A percentile compares a stretch with the other conserved stretches of the same genome.
Evolutionary conservation across 2,329 filamentous ascomycete genomes (phyloP).

Genomic region (Trichoderma pleuroti): DNA sequence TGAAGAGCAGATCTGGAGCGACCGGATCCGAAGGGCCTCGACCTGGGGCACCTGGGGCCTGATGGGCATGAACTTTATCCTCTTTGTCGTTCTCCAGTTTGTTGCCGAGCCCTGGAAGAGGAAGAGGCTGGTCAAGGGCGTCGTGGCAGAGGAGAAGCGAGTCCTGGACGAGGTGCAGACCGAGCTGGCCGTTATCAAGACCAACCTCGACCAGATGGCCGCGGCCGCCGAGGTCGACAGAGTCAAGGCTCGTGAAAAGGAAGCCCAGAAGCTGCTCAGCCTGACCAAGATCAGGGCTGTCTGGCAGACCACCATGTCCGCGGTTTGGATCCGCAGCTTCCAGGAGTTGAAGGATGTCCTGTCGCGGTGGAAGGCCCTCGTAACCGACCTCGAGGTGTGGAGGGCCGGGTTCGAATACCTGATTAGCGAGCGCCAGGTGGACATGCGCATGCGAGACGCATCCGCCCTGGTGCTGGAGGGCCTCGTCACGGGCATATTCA

Average conservation of each 20-base stretch:
- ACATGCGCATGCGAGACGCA: slow-evolving; percentile 64
- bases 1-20: slow-evolving; percentile 98
- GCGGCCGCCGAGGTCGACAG: slow-evolving; percentile 19
- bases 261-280: not conserved
- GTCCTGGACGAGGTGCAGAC: slow-evolving; percentile 47
- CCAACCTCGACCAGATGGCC: slow-evolving; percentile 28
- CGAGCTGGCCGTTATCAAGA: slow-evolving; percentile 38
- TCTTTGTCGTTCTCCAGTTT: slow-evolving; percentile 83
- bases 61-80: slow-evolving; percentile 91
- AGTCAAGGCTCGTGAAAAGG: not conserved
- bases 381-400: slow-evolving; percentile 45
- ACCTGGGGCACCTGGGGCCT: slow-evolving; percentile 98
- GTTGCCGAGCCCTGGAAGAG: slow-evolving; percentile 92
- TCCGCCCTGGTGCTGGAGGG: slow-evolving; percentile 68
- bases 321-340: slow-evolving; percentile 1
- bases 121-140: slow-evolving; percentile 72
- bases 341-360: slow-evolving; percentile 40
- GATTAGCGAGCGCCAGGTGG: slow-evolving; percentile 61
- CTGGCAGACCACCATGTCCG: slow-evolving; percentile 8
- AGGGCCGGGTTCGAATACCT: slow-evolving; percentile 53
- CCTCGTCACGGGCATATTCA: slow-evolving; percentile 60
- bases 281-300: not conserved
- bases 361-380: slow-evolving; percentile 41
- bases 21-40: slow-evolving; percentile 91
- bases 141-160: slow-evolving; percentile 72